phyloP scores from a whole-genome alignment of 164 flowering plant species.

The Aristolochia contorta region DNA sequence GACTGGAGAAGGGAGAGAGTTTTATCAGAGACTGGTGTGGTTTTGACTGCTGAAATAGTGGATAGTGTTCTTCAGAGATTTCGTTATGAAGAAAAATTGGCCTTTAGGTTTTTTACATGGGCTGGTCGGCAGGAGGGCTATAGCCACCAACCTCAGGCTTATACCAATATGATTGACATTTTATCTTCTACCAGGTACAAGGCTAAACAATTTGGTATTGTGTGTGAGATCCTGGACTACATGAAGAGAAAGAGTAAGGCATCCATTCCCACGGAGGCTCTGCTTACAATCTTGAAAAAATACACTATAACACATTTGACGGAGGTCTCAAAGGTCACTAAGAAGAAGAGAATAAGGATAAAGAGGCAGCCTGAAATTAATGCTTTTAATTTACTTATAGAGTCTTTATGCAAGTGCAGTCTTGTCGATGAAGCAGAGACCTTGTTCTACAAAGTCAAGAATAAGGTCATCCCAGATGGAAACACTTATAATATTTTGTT shows the following conservation, averaged over 20 bases:
- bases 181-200: constrained; percentile 68
- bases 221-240: constrained; percentile 77
- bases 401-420: constrained; percentile 82
- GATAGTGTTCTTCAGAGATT: constrained; percentile 42
- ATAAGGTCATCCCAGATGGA: constrained; percentile 50
- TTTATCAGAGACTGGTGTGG: constrained; percentile 36
- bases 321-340: constrained; percentile 59
- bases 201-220: constrained; percentile 68
- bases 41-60: constrained; percentile 50
- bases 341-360: constrained; percentile 72
- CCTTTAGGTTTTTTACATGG: constrained; percentile 87
- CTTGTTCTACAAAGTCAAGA: constrained; percentile 49
- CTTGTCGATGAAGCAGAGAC: constrained; percentile 70
- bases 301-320: constrained; percentile 66
- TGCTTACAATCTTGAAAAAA: constrained; percentile 50
- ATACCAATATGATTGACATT: constrained; percentile 74
- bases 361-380: constrained; percentile 76
- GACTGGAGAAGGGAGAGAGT: constrained; percentile 46
- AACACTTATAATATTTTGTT: constrained; percentile 69
- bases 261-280: constrained; percentile 60
- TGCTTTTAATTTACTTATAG: constrained; percentile 76
- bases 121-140: constrained; percentile 59
- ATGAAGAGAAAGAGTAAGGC: constrained; percentile 73
- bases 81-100: constrained; percentile 66
- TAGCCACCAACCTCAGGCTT: constrained; percentile 46